Evolutionary conservation across 2,329 filamentous ascomycete genomes (phyloP), one percentile per base, ranked within the genome.

Genomic region (Alternaria alternata): DNA sequence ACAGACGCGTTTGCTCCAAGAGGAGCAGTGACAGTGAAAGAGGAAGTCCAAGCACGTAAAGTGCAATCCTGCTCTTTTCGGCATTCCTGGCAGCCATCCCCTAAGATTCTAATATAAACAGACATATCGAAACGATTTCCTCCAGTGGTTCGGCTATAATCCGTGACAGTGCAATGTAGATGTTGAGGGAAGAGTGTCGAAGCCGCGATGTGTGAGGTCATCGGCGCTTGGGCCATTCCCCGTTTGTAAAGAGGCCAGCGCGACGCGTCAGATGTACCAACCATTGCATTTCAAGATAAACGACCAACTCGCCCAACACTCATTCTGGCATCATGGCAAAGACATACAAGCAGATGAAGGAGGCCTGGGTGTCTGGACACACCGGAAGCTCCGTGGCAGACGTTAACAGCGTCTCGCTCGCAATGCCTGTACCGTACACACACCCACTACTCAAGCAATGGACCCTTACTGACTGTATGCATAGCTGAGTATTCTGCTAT

Each of bases 311-410:
- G 62, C 36, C 30, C 58, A 39, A 63, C 55, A 41, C 52, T 51
- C 44, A 18, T 59, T 63, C 22, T 18, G 39, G 20, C 18, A 60
- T 9, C 49, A 79, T 79, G 78, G 71, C 68, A 38, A 76, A 77
- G 54, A 89, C 85, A 80, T 97, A 97, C 84, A 99, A 97, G 81
- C 87, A 91, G 73, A 85, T 91, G 69, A 99, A 99, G 82, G 94
- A 96, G 83, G 93, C 93, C 75, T 97, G 97, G 78, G 95, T 99
- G 74, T 97, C 94, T 55, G 92, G 93, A 77, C 87, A 97, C 30
- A 89, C 90, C 7, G 95, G 95, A 41, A 93, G 95, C 60, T 86
- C 88, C 32, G 89, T 96, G 62, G 82, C 85, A 68, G 95, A 99
- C 78, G 94, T 99, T 81, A 94, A 94, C 77, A 86, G 87, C 70